Evolutionary conservation across 1,139 yeast species (phyloP).

Genomic region (Blastobotrys proliferans): DNA sequence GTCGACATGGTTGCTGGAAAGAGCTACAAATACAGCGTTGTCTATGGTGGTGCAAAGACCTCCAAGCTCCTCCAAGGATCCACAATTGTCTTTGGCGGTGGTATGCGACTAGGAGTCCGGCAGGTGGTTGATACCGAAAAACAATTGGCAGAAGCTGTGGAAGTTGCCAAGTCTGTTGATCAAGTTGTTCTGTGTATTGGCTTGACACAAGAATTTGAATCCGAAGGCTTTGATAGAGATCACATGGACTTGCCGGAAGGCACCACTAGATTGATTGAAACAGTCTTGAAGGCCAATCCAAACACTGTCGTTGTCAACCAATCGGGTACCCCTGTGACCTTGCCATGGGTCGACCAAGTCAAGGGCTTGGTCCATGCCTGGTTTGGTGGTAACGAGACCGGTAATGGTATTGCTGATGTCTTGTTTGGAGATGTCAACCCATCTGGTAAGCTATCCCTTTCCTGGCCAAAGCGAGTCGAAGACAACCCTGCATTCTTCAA

Average conservation of each 20-base stretch:
- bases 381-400: constrained; percentile 48
- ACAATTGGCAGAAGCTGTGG: constrained; percentile 41
- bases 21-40: constrained; percentile 43
- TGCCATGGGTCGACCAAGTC: constrained; percentile 52
- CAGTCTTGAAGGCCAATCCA: constrained; percentile 46
- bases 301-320: constrained; percentile 55
- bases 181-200: constrained; percentile 47
- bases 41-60: constrained; percentile 52
- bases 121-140: constrained; percentile 21
- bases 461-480: constrained; percentile 48
- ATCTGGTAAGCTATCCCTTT: constrained; percentile 57
- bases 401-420: constrained; percentile 53
- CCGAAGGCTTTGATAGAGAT: constrained; percentile 49
- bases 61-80: constrained; percentile 28
- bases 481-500: constrained; percentile 50
- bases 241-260: constrained; percentile 46
- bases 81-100: constrained; percentile 40
- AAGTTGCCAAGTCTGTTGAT: constrained; percentile 44
- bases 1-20: constrained; percentile 42
- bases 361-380: constrained; percentile 50
- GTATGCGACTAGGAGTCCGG: constrained; percentile 22
- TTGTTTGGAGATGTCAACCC: constrained; percentile 64
- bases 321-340: constrained; percentile 58
- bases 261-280: constrained; percentile 45
- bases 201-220: constrained; percentile 47